phyloP scores from a whole-genome alignment of 1,284 basidiomycete genomes.

The Schizophyllum commune region DNA sequence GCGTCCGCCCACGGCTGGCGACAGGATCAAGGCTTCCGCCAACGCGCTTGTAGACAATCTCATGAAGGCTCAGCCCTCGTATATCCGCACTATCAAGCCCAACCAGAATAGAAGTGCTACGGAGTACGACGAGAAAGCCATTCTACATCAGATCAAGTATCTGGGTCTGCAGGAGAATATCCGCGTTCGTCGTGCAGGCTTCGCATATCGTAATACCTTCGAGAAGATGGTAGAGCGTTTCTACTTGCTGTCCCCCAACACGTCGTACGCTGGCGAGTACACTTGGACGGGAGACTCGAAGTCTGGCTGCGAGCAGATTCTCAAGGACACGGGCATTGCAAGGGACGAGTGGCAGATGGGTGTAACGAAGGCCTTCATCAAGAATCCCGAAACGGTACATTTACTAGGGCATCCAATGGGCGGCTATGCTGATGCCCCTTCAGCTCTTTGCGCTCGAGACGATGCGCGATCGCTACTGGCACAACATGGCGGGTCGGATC shows the following conservation, averaged over 20 bases:
- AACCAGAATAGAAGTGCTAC: constrained; percentile 92
- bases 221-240: constrained; percentile 99
- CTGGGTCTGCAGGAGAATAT: constrained; percentile 99
- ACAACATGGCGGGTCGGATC: constrained; percentile 97
- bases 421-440: constrained; percentile 3
- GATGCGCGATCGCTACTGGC: constrained; percentile 99
- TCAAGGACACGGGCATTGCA: constrained; percentile 92
- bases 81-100: constrained; percentile 99
- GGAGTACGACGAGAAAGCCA: constrained; percentile 93
- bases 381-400: constrained; percentile 93
- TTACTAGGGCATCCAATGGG: constrained; percentile 1
- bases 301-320: constrained; percentile 89
- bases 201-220: constrained; percentile 96
- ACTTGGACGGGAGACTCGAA: constrained; percentile 91
- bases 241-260: constrained; percentile 90
- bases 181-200: constrained; percentile 92
- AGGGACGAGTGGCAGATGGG: constrained; percentile 99
- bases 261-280: constrained; percentile 98
- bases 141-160: constrained; percentile 99
- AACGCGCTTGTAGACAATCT: constrained; percentile 93
- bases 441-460: constrained; percentile 97
- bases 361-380: constrained; percentile 97
- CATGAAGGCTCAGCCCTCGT: constrained; percentile 94
- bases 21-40: constrained; percentile 96
- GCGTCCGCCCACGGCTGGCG: constrained; percentile 94